Base-by-base conservation (phyloP, 345 rosid species). In the Rhizophora mangle region DNA sequence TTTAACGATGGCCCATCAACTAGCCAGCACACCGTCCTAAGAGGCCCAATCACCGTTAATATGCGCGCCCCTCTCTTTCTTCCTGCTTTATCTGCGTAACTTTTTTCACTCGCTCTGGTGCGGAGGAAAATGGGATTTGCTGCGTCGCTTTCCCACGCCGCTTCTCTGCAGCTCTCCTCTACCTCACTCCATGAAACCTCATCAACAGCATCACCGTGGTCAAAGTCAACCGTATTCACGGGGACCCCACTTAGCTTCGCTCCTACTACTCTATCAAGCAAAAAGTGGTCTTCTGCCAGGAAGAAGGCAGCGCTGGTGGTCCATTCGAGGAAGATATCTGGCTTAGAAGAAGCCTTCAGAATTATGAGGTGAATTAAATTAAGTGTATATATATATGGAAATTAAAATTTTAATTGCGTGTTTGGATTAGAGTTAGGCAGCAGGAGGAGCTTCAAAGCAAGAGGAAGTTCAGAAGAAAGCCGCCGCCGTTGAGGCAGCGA, bases 301-400 rank as follows among this genome's bases (percentile, higher is more conserved):
- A 43, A 43, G 18, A 43, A 43, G 49, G 18, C 49, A 13, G 49
- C 47, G 29, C 77, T 85, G 43, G 64, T 82, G 8, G 74, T 89
- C 16, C 80, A 63, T 43, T 80, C 86, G 46, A 89, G 70, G 85
- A 88, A 68, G 75, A 16, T 86, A 4, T 88, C 85, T 11, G 88
- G 88, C 3, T 65, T 89, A 62, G 92, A 89, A 69, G 95, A 91
- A 77, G 89, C 88, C 70, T 72, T 91, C 86, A 82, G 89, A 82
- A 85, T 91, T 62, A 76, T 77, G 68, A 88, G 89, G 95, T 87
- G 77, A 51, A 47, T 30, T 46, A 20, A 31, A 52, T 31, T 27
- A 30, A 43, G 11, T 62, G 34, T 5, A 11, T 5, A 15, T 46
- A 18, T 39, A 37, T 34, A n/a, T 18, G 55, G 55, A 53, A 43